These are phyloP conservation scores for Alloascoidea africana DNA, from an alignment of 805 yeast genomes.

Conservation along the genomic window DNA sequence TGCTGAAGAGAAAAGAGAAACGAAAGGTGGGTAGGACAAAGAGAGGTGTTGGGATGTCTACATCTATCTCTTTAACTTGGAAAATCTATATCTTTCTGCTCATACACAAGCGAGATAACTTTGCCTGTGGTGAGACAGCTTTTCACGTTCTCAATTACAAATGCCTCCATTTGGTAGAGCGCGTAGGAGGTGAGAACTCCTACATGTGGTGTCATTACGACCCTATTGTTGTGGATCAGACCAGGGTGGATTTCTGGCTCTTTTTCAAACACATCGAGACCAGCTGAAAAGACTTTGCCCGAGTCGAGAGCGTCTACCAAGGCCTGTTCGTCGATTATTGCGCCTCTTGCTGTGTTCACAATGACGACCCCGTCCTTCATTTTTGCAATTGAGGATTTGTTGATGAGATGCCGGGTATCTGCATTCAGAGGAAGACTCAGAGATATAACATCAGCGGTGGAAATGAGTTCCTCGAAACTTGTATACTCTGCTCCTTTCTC, in stretches of 20 bases:
- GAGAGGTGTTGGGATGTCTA: no score
- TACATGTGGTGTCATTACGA: slow-evolving; percentile 74
- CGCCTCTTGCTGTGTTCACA: slow-evolving; percentile 83
- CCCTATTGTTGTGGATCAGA: slow-evolving; percentile 30
- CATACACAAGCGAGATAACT: slow-evolving; percentile 72
- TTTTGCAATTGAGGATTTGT: slow-evolving; percentile 40
- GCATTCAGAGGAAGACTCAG: slow-evolving; percentile 67
- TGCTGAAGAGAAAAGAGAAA: no score
- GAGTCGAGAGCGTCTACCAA: slow-evolving; percentile 31
- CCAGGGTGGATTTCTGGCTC: slow-evolving; percentile 50
- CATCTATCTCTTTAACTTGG: no score
- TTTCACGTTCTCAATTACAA: slow-evolving; percentile 53
- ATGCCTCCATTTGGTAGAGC: slow-evolving; percentile 64
- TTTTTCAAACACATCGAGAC: slow-evolving; percentile 49
- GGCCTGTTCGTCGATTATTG: slow-evolving; percentile 40
- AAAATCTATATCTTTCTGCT: no score
- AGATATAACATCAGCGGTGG: slow-evolving; percentile 52
- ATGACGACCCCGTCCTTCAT: slow-evolving; percentile 70
- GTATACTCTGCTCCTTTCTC: slow-evolving; percentile 64
- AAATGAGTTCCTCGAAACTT: slow-evolving; percentile 50
- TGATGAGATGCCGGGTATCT: slow-evolving; percentile 54
- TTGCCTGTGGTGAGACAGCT: slow-evolving; percentile 48
- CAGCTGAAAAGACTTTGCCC: slow-evolving; percentile 42
- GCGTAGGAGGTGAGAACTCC: slow-evolving; percentile 75
- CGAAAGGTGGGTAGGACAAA: no score